Evolutionary conservation across 2,329 filamentous ascomycete genomes (phyloP), one percentile per base, ranked within the genome.

Genomic region (Boeremia exigua): DNA sequence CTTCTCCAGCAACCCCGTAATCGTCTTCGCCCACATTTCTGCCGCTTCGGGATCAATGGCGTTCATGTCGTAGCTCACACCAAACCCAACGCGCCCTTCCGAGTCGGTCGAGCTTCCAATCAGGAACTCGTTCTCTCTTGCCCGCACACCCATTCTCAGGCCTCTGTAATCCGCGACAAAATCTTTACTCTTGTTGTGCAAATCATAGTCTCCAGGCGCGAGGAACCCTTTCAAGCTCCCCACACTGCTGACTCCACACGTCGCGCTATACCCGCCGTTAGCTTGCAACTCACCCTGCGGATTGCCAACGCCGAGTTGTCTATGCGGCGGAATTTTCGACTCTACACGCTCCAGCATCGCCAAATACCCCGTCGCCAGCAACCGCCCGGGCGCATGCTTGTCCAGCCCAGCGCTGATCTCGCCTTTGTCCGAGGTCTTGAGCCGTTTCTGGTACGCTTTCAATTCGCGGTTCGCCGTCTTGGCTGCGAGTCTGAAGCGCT

Each of bases 81-180:
- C 68, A 47, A 77, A 76, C n/a, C 58, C 63, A 7, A 81, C 61
- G 5, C 73, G 64, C 0, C 73, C 73, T 29, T 70, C 57, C 0
- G 54, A 70, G 59, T 76, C 72, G 33, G 77, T 76, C 27, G 65
- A 74, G 33, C 77, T 76, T 0, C 77, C 78, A 1, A 80, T 65
- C 52, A 81, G 51, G 51, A 81, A 81, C 63, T 81, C 79, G 3
- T 75, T 72, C 6, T 80, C 78, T 27, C 80, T 65, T 2, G 78
- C 77, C 30, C 79, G 63, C 8, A 82, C 79, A 10, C 72, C 74
- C 46, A 77, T 72, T 17, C 62, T 70, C 32, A 78, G 39, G 3
- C 63, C 56, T 5, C 70, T 60, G 44, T 73, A 80, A 57, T 80
- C 76, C 2, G 73, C 78, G 6, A 67, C 74, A 42, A 81, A 77